Evolutionary conservation across 2,329 filamentous ascomycete genomes (phyloP).

Genomic region (Fusarium pilosicola): DNA sequence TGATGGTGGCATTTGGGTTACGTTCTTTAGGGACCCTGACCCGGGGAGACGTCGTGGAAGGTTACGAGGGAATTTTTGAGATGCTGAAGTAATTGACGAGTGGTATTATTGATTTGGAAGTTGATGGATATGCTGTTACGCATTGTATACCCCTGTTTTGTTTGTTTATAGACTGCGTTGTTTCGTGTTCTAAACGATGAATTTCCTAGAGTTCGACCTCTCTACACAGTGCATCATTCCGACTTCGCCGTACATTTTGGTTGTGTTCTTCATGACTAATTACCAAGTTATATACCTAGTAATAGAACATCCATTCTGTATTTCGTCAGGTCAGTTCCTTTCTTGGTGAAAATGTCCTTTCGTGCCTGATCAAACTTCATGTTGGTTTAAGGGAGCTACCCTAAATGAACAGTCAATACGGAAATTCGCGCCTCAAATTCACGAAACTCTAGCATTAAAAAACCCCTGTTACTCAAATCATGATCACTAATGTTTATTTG

Average conservation of each 20-base stretch:
- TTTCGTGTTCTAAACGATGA: not conserved
- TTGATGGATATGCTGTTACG: not conserved
- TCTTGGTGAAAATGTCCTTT: no score
- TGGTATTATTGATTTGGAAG: not conserved
- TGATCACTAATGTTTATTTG: no score
- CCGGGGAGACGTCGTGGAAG: slow-evolving; percentile 44
- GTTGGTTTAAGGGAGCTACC: not conserved
- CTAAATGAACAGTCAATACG: not conserved
- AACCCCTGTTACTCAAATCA: rapidly evolving
- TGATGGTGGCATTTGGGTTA: slow-evolving; percentile 42
- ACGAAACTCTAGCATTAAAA: no score
- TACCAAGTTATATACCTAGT: rapidly evolving
- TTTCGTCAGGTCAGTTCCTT: no score
- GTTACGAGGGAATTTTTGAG: slow-evolving; percentile 43
- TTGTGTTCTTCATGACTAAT: rapidly evolving
- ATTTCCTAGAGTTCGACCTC: rapidly evolving
- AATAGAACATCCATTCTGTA: rapidly evolving
- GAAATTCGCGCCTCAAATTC: no score
- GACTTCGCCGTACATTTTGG: rapidly evolving
- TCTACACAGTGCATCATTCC: rapidly evolving
- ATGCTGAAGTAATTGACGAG: not conserved
- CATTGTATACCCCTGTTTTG: not conserved
- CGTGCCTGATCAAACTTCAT: rapidly evolving
- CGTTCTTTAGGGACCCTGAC: slow-evolving; percentile 44
- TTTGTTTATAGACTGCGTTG: not conserved